phyloP scores from a whole-genome alignment of 2,329 filamentous ascomycete species.

The Fusarium verrucosum region DNA sequence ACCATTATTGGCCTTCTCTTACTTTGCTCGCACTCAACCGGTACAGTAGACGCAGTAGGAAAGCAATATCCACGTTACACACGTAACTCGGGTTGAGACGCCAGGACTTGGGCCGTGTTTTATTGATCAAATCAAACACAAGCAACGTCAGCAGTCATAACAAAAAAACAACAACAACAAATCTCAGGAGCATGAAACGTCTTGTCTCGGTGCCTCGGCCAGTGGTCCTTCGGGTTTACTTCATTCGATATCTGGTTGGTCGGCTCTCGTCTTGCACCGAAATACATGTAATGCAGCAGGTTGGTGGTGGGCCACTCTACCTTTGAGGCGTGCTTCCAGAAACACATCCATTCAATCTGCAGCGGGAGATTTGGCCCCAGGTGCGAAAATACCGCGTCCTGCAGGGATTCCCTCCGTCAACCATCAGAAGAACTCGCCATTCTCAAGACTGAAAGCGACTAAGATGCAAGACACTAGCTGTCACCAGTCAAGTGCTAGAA shows the following conservation, averaged over 20 bases:
- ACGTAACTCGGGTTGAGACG: slow-evolving; percentile 8
- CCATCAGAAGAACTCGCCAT: slow-evolving; percentile 43
- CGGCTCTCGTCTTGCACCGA: slow-evolving; percentile 29
- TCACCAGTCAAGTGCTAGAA: slow-evolving; percentile 14
- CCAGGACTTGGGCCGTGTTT: slow-evolving; percentile 9
- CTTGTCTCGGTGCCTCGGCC: slow-evolving; percentile 19
- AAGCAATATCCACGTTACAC: slow-evolving; percentile 23
- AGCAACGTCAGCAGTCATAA: slow-evolving; percentile 10
- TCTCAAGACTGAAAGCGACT: slow-evolving; percentile 24
- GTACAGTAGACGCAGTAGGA: slow-evolving; percentile 4
- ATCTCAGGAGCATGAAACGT: slow-evolving; percentile 15
- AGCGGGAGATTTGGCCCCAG: slow-evolving; percentile 22
- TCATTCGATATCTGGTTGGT: slow-evolving; percentile 27
- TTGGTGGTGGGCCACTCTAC: slow-evolving; percentile 24
- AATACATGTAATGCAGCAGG: slow-evolving; percentile 14
- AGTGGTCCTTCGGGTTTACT: slow-evolving; percentile 16
- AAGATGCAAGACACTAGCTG: slow-evolving; percentile 34
- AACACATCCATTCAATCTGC: slow-evolving; percentile 26
- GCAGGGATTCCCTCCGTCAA: slow-evolving; percentile 34
- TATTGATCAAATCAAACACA: slow-evolving; percentile 25
- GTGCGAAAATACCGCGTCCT: slow-evolving; percentile 36
- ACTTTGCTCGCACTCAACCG: background rate
- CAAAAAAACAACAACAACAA: slow-evolving; percentile 28
- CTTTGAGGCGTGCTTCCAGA: slow-evolving; percentile 44
- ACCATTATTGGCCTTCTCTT: slow-evolving; percentile 17